These are phyloP conservation scores for Tremella yokohamensis DNA, from an alignment of 768 basidiomycete species.

Conservation along the genomic window DNA sequence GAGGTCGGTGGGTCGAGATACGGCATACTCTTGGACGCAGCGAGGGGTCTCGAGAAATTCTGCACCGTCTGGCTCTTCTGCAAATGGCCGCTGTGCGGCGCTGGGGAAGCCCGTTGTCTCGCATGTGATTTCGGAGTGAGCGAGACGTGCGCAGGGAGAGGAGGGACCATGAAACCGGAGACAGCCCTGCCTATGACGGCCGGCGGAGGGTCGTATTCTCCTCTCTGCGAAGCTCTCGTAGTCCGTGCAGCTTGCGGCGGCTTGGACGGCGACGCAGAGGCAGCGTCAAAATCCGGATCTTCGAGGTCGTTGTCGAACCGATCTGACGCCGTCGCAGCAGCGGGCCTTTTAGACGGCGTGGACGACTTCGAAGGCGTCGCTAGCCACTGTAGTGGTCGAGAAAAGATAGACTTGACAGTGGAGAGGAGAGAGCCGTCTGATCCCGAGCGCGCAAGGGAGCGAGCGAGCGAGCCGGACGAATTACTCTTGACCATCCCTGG, in stretches of 20 bases:
- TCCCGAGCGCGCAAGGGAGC: slow-evolving; percentile 2
- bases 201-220: neutral
- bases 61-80: slow-evolving; percentile 1
- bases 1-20: slow-evolving; percentile 26
- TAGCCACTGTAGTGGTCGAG: slow-evolving; percentile 25
- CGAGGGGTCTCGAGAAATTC: slow-evolving; percentile 29
- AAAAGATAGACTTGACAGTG: slow-evolving; percentile 19
- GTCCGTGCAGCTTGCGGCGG: no score
- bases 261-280: neutral
- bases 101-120: no score
- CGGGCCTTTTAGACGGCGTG: neutral
- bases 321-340: slow-evolving; percentile 5
- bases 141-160: slow-evolving; percentile 23
- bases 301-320: slow-evolving; percentile 14
- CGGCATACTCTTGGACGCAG: slow-evolving; percentile 22
- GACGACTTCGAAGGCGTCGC: slow-evolving; percentile 21
- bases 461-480: slow-evolving; percentile 1
- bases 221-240: no score
- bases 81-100: neutral
- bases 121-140: slow-evolving; percentile 10
- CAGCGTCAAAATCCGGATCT: slow-evolving; percentile 18
- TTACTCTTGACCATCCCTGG: slow-evolving; percentile 9
- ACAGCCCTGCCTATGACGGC: slow-evolving; percentile 19
- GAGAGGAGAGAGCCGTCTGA: slow-evolving; percentile 12
- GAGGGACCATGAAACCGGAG: slow-evolving; percentile 27